Evolutionary conservation across 139 green algal species (phyloP).

Genomic region (Marvania coccoides): DNA sequence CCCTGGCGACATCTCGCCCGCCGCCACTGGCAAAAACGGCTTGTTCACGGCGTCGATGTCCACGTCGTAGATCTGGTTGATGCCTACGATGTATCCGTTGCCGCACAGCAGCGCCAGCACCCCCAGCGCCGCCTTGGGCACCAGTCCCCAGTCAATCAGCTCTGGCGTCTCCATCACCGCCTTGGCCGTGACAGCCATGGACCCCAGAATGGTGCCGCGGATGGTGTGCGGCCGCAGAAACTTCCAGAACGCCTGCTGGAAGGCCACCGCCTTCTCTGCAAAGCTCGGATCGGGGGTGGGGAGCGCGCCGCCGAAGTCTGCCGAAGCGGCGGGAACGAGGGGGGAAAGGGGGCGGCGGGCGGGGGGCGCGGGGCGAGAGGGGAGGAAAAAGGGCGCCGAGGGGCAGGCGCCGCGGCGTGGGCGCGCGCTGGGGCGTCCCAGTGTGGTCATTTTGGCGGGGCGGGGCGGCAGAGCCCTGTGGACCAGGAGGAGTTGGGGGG

Average conservation of each 20-base stretch:
- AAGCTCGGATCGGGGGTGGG: not conserved
- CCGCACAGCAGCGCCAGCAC: slow-evolving; percentile 86
- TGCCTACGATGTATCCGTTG: slow-evolving; percentile 99
- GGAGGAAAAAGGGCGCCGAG: no score
- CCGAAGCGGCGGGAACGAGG: no score
- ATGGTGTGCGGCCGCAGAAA: slow-evolving; percentile 98
- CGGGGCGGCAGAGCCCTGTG: no score
- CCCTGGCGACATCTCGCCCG: slow-evolving; percentile 60
- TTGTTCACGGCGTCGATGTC: slow-evolving; percentile 97
- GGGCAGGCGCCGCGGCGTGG: no score
- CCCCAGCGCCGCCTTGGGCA: slow-evolving; percentile 77
- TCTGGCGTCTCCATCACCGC: slow-evolving; percentile 61
- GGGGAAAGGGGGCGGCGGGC: no score
- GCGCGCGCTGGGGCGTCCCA: no score
- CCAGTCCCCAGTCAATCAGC: slow-evolving; percentile 82
- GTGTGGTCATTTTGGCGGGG: no score
- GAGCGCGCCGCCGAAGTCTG: no score
- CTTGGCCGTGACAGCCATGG: slow-evolving; percentile 58
- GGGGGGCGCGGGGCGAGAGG: no score
- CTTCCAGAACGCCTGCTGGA: slow-evolving; percentile 91
- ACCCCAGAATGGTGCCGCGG: slow-evolving; percentile 78
- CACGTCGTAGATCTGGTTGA: slow-evolving; percentile 96
- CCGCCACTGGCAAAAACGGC: slow-evolving; percentile 93
- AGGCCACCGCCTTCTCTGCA: slow-evolving; percentile 33
- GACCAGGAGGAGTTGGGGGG: no score